Evolutionary conservation across 352 stramenopile species (phyloP), one percentile per base, ranked within the genome.

Genomic region (Thalassiosira delicatula): DNA sequence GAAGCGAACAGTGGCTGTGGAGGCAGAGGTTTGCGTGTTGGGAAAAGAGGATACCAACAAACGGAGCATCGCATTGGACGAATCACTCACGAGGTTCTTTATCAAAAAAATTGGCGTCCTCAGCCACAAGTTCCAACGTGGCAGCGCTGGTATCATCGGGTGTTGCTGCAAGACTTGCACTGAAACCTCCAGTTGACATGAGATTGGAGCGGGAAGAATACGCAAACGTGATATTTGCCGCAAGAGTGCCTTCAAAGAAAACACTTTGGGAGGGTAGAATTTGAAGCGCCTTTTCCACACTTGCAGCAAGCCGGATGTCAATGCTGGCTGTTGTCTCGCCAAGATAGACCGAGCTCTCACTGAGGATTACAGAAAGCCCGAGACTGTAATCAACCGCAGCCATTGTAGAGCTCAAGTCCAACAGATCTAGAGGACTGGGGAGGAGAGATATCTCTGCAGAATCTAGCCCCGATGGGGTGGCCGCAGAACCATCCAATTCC

Each of bases 21-120:
- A n/a, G n/a, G n/a, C n/a, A n/a, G n/a, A n/a, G n/a, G n/a, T n/a
- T n/a, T n/a, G n/a, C n/a, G n/a, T n/a, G n/a, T n/a, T 61, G 73
- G 61, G n/a, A 56, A 30, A 61, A 2, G 27, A 23, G 14, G 54
- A 37, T 33, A 65, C 21, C 46, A 42, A n/a, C n/a, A n/a, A n/a
- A n/a, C n/a, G n/a, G n/a, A 46, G 61, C 23, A 53, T 12, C 30
- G 19, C 19, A n/a, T 7, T 56, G 17, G 42, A 46, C 51, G 21
- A 42, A 23, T 32, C 5, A 49, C 61, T 51, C n/a, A n/a, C 12
- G 76, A 32, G 76, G 76, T 3, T 77, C 73, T 32, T 25, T 33
- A 59, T 83, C 76, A 60, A 83, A 83, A 12, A 83, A 33, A 27
- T 83, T 53, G 53, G 56, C 60, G 68, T 83, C 76, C 23, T 40